Percentiles rank a stretch among this genome's conserved stretches.
phyloP scores from a whole-genome alignment of 805 yeast species.

The Ogataea paraovalis region DNA sequence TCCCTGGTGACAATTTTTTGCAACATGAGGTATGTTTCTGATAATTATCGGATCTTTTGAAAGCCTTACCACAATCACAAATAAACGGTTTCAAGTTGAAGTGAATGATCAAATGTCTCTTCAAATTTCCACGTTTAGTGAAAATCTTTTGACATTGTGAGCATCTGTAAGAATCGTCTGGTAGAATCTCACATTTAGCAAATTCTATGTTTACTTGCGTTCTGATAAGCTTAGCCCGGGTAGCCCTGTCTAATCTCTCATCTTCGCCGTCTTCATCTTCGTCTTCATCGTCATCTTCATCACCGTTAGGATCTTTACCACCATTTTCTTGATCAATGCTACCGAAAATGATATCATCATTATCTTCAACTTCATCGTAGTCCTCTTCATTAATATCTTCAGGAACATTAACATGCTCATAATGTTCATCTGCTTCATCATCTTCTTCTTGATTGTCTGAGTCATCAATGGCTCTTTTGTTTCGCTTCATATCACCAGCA shows the following conservation, averaged over 20 bases:
- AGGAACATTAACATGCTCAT: not conserved
- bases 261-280: not conserved
- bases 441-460: not conserved
- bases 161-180: constrained; percentile 19
- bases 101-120: constrained; percentile 23
- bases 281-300: not conserved
- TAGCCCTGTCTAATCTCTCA: constrained; percentile 1
- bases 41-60: constrained; percentile 24
- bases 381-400: constrained; percentile 1
- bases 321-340: not conserved
- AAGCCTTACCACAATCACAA: constrained; percentile 24
- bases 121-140: constrained; percentile 24
- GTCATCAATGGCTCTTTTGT: not conserved
- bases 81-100: constrained; percentile 21
- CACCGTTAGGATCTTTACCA: not conserved
- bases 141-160: constrained; percentile 19
- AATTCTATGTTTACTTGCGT: constrained; percentile 20
- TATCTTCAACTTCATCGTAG: constrained; percentile 1
- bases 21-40: constrained; percentile 21
- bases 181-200: constrained; percentile 15
- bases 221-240: constrained; percentile 7
- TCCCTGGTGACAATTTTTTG: constrained; percentile 8
- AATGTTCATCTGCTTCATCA: not conserved
- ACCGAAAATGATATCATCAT: constrained; percentile 1
- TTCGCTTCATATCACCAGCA: not conserved